phyloP scores from a whole-genome alignment of 202 grass and related monocot genomes.

The Brachypodium distachyon region DNA sequence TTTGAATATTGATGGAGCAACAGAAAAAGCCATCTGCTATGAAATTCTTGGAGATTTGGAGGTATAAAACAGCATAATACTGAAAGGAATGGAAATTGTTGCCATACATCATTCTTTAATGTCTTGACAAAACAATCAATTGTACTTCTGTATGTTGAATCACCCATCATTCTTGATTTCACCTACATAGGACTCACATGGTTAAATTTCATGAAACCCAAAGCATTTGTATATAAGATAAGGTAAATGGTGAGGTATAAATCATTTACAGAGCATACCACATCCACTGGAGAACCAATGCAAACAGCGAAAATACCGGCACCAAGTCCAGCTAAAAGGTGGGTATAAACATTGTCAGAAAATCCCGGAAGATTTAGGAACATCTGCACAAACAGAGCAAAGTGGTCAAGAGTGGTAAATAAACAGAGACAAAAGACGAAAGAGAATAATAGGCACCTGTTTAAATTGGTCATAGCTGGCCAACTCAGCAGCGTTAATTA shows the following conservation, averaged over 20 bases:
- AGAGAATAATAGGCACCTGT: conserved; percentile 36
- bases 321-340: conserved; percentile 88
- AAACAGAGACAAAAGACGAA: not conserved
- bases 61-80: not conserved
- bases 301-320: conserved; percentile 89
- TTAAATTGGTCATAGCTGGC: conserved; percentile 93
- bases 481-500: conserved; percentile 92
- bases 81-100: conserved; percentile 9
- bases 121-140: conserved; percentile 88
- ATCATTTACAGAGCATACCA: conserved; percentile 47
- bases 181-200: conserved; percentile 34
- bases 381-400: conserved; percentile 51
- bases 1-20: not conserved
- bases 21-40: not conserved
- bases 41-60: conserved; percentile 4
- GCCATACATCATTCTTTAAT: conserved; percentile 71
- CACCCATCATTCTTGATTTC: conserved; percentile 99
- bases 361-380: conserved; percentile 86
- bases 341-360: conserved; percentile 82
- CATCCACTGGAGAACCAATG: conserved; percentile 90
- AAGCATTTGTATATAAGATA: not conserved
- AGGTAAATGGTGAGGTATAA: not conserved
- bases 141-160: conserved; percentile 75
- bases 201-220: not conserved
- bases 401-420: conserved; percentile 15